Evolutionary conservation across 257 asterid species (phyloP), one percentile per base, ranked within the genome.

Genomic region (Fraxinus americana): DNA sequence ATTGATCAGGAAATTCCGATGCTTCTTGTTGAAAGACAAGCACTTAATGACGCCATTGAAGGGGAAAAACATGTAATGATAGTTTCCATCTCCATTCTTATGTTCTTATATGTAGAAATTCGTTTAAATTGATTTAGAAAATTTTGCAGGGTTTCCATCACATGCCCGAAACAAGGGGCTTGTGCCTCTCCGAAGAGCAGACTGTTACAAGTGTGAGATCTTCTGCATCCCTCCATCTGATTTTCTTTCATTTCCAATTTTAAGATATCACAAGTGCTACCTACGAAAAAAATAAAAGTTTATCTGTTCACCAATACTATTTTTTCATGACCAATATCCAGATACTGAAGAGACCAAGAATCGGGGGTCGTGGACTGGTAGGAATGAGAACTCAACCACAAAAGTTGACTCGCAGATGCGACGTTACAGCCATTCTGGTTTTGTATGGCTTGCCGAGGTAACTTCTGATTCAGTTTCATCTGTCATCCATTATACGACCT

Each of bases 131-230:
- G 27, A 83, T 67, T 7, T 6, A 19, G 43, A 19, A 45, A 48
- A 12, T 74, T 61, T 52, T 74, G 4, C 90, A 96, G 99, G 99
- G 98, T 54, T 87, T 90, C 77, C 99, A 92, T 89, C 98, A 94
- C 88, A 89, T 90, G 94, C 99, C 99, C 27, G 98, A 94, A 85
- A 96, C 98, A 7, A 88, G 99, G 86, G 98, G 99, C n/a, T 84
- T 96, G 69, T 96, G 99, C 89, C 89, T 96, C 67, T 94, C 99
- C 1, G 99, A 96, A 79, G 99, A 96, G 92, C 98, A 93, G 85
- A 92, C 98, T 5, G 97, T 94, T 77, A 86, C 95, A 71, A 91
- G 98, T 81, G 98, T 94, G 90, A 83, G 96, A 35, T 73, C 69
- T 82, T 52, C 67, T 38, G 45, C 73, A 27, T 79, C 76, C 38